Percentiles rank a stretch among this genome's conserved stretches.
phyloP scores from a whole-genome alignment of 495 filamentous ascomycete species.

The Filosporella fistucella region DNA sequence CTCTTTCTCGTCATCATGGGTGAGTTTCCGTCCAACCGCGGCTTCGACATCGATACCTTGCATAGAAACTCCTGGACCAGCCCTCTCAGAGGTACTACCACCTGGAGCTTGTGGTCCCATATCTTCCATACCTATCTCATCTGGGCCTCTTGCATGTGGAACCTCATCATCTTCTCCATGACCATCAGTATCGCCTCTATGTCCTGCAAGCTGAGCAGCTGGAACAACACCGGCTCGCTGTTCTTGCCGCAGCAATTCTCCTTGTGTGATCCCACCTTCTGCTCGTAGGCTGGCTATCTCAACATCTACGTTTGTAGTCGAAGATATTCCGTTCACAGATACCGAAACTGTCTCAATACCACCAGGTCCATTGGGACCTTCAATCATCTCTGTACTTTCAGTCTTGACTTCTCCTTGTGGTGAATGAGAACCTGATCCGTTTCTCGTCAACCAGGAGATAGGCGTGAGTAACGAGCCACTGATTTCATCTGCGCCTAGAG shows the following conservation, averaged over 20 bases:
- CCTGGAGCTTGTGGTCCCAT: slow-evolving; percentile 61
- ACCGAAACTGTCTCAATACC: slow-evolving; percentile 69
- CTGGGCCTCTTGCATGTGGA: slow-evolving; percentile 78
- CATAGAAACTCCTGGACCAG: slow-evolving; percentile 29
- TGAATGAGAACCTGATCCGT: slow-evolving; percentile 17
- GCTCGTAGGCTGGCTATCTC: slow-evolving; percentile 23
- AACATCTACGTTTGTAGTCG: slow-evolving; percentile 18
- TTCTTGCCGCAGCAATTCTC: slow-evolving; percentile 73
- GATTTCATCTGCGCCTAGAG: slow-evolving; percentile 77
- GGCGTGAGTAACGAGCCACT: slow-evolving; percentile 91
- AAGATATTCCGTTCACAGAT: slow-evolving; percentile 57
- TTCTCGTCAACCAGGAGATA: slow-evolving; percentile 72
- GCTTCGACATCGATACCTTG: slow-evolving; percentile 49
- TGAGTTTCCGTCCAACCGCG: slow-evolving; percentile 41
- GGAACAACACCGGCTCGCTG: slow-evolving; percentile 68
- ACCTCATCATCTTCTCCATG: slow-evolving; percentile 53
- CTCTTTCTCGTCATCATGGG: slow-evolving; percentile 7
- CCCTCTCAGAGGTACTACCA: slow-evolving; percentile 21
- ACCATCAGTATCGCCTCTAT: slow-evolving; percentile 23
- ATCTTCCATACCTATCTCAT: slow-evolving; percentile 80
- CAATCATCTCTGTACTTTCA: slow-evolving; percentile 64
- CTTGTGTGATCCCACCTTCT: slow-evolving; percentile 62
- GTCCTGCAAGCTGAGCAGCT: slow-evolving; percentile 34
- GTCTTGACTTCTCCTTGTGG: slow-evolving; percentile 53
- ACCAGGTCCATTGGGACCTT: slow-evolving; percentile 66